Base-by-base conservation (phyloP, 2,329 filamentous ascomycete species). In the Trichophyton schoenleinii region DNA sequence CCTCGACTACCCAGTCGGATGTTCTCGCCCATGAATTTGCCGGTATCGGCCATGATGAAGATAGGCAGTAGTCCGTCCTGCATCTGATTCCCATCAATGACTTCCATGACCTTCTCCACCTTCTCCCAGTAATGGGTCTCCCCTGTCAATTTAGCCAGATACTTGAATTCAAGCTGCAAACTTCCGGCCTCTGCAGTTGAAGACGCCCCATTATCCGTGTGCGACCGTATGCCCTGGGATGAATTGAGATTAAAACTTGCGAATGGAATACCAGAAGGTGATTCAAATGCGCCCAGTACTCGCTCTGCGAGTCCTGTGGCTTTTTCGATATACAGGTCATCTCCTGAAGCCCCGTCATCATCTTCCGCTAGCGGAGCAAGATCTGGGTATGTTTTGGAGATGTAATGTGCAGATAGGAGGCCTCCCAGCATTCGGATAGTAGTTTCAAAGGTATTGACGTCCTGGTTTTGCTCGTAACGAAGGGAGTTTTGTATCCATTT, bases 381-480 rank as follows among this genome's bases (percentile, higher is more conserved):
- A n/a, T 87, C 75, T 0, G 91, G 90, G 67, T 87, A 92, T 60
- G 83, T 82, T 25, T 84, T 94, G 22, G 91, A 92, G n/a, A 99
- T 80, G 73, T 97, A 97, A 72, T 99, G 91, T 8, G 94, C 94
- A 1, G 91, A 91, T 38, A 99, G 80, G 48, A 99, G 79, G 9
- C 94, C 94, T 15, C 94, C 94, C 58, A 99, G 79, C 91, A 97
- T 97, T 59, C 94, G 88, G 68, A 97, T 97, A 0, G 92, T 97
- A 6, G 92, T 97, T 77, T 99, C 94, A 68, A 97, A 99, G 0
- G 91, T 96, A 73, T 91, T 97, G 61, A 99, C 92, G 71, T 96
- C 90, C 72, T 96, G 91, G 69, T 96, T 82, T 73, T 96, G 90
- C 63, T 96, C 86, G 76, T 95, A 97, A 9, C 85, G 86, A 64